phyloP scores from a whole-genome alignment of 2,329 filamentous ascomycete species.

The Chrysoporthe deuterocubensis region DNA sequence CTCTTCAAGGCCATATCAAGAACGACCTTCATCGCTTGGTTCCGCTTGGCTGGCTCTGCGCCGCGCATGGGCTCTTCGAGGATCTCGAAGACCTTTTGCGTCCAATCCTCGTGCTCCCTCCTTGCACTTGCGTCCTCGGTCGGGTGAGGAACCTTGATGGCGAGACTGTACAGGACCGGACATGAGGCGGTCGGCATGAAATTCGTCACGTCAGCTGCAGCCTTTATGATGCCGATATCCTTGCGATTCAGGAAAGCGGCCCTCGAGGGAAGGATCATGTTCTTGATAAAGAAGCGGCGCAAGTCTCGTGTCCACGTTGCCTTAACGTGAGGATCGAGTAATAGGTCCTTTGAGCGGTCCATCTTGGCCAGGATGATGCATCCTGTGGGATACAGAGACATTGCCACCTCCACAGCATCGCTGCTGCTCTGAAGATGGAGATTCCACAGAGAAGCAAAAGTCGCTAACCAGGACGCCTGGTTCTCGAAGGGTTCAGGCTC shows the following conservation, averaged over 20 bases:
- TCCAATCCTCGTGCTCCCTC: conserved; percentile 46
- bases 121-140: conserved; percentile 44
- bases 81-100: conserved; percentile 42
- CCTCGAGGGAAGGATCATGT: conserved; percentile 56
- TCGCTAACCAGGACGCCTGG: conserved; percentile 52
- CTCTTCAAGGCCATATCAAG: conserved; percentile 40
- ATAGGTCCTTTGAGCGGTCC: conserved; percentile 33
- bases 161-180: conserved; percentile 51
- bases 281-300: conserved; percentile 53
- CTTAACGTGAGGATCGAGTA: conserved; percentile 34
- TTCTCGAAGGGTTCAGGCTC: conserved; percentile 41
- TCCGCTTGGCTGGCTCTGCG: conserved; percentile 30
- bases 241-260: conserved; percentile 50
- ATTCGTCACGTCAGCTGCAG: conserved; percentile 45
- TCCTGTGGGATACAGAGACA: conserved; percentile 47
- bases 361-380: conserved; percentile 48
- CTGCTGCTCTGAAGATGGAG: conserved; percentile 55
- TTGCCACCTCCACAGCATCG: conserved; percentile 55
- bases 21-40: conserved; percentile 36
- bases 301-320: conserved; percentile 52
- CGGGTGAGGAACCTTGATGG: conserved; percentile 37
- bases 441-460: conserved; percentile 54
- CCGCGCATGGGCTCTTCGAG: conserved; percentile 37
- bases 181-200: conserved; percentile 42
- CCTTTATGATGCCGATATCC: conserved; percentile 46